Percentiles rank a stretch among this genome's conserved stretches.
Conservation (phyloP, 2,329 filamentous ascomycete species). For the Periconia sp. region DNA sequence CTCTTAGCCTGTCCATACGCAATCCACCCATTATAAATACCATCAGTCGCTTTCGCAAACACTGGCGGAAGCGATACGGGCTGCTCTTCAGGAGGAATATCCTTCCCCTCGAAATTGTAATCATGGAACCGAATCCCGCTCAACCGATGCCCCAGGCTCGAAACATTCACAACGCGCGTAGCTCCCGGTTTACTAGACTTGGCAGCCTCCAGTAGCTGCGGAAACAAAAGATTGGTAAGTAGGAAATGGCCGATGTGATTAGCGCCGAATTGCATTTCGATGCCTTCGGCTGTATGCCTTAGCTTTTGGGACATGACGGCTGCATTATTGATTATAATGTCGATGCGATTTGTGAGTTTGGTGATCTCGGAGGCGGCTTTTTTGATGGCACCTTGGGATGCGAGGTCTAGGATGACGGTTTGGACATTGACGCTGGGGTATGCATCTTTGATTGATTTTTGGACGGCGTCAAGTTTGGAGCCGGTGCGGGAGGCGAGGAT, state of each 20-base stretch:
- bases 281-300: constrained; percentile 45
- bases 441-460: constrained; percentile 34
- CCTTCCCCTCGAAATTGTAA: constrained; percentile 42
- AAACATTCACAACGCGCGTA: constrained; percentile 32
- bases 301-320: constrained; percentile 38
- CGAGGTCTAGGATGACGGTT: constrained; percentile 41
- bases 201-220: constrained; percentile 35
- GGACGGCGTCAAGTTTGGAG: constrained; percentile 45
- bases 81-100: constrained; percentile 30
- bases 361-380: constrained; percentile 36
- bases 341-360: constrained; percentile 34
- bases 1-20: constrained; percentile 37
- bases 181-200: constrained; percentile 33
- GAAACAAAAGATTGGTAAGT: constrained; percentile 47
- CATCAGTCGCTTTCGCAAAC: constrained; percentile 16
- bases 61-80: constrained; percentile 16
- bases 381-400: constrained; percentile 39
- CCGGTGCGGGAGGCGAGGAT: constrained; percentile 47
- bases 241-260: constrained; percentile 54
- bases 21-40: constrained; percentile 29
- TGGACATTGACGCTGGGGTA: constrained; percentile 27
- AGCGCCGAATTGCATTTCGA: constrained; percentile 51
- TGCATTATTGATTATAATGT: constrained; percentile 51
- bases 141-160: constrained; percentile 30
- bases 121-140: constrained; percentile 47